Evolutionary conservation across 1,139 yeast species (phyloP).

Genomic region (Candida anutae): DNA sequence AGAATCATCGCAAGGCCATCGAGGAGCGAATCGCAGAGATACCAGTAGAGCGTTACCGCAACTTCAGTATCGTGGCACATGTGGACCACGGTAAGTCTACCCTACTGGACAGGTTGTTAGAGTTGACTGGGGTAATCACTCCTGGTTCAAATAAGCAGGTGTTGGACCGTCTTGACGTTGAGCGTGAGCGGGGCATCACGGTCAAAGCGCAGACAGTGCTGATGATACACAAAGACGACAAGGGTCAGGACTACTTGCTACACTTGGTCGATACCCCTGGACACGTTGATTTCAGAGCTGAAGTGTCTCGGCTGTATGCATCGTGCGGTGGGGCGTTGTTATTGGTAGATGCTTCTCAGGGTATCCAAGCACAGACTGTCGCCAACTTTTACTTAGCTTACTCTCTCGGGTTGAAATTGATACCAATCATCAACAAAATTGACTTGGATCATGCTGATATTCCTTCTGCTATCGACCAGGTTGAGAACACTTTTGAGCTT

Average conservation of each 20-base stretch:
- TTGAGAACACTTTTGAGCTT: constrained; percentile 75
- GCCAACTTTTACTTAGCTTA: constrained; percentile 91
- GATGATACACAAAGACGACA: constrained; percentile 69
- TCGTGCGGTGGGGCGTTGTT: constrained; percentile 93
- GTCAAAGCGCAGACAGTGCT: constrained; percentile 96
- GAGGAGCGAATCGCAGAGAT: constrained; percentile 59
- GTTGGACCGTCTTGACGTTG: constrained; percentile 58
- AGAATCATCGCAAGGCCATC: constrained; percentile 22
- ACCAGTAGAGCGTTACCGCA: constrained; percentile 77
- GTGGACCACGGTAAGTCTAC: constrained; percentile 98
- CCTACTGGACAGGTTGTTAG: constrained; percentile 76
- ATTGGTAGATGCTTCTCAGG: constrained; percentile 91
- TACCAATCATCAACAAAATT: constrained; percentile 88
- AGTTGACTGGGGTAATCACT: constrained; percentile 81
- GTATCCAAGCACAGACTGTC: constrained; percentile 96
- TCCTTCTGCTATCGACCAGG: constrained; percentile 72
- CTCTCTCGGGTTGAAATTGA: constrained; percentile 69
- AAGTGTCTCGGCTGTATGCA: constrained; percentile 88
- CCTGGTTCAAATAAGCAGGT: constrained; percentile 79
- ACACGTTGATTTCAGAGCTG: constrained; percentile 93
- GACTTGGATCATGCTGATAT: constrained; percentile 88
- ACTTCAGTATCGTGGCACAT: constrained; percentile 93
- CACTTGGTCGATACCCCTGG: constrained; percentile 98
- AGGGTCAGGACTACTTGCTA: constrained; percentile 58
- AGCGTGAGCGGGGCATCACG: constrained; percentile 69